Percentiles rank a stretch among this genome's conserved stretches.
Evolutionary conservation across 257 asterid species (phyloP).

Genomic region (Salvia splendens): DNA sequence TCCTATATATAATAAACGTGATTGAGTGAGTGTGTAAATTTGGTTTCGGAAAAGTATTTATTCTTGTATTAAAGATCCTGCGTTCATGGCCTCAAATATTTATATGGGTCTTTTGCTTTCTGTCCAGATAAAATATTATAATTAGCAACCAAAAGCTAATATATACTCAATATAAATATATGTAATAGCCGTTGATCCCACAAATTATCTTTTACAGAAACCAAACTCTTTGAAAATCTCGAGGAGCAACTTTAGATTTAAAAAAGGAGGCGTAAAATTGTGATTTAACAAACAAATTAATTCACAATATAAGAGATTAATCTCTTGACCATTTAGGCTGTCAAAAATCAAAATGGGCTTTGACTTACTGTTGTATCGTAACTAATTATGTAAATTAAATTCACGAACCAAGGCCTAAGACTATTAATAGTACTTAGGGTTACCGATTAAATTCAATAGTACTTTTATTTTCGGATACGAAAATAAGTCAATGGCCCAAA

Average conservation of each 20-base stretch:
- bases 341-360: no score
- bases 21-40: neutral
- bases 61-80: no score
- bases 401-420: no score
- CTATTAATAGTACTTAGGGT: no score
- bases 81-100: neutral
- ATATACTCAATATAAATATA: neutral
- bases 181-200: neutral
- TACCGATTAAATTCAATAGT: no score
- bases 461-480: no score
- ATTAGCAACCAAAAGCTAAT: neutral
- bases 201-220: neutral
- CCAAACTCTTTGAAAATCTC: constrained; percentile 6
- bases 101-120: neutral
- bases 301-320: no score
- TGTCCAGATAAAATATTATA: neutral
- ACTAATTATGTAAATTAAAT: no score
- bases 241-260: neutral
- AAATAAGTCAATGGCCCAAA: no score
- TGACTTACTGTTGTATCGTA: no score
- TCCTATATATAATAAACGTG: neutral
- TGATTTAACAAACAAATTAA: no score
- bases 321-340: no score
- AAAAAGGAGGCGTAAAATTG: neutral
- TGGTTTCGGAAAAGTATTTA: neutral